These are phyloP conservation scores for Alternaria conjuncta DNA, from an alignment of 2,329 filamentous ascomycete species.

Conservation along the genomic window DNA sequence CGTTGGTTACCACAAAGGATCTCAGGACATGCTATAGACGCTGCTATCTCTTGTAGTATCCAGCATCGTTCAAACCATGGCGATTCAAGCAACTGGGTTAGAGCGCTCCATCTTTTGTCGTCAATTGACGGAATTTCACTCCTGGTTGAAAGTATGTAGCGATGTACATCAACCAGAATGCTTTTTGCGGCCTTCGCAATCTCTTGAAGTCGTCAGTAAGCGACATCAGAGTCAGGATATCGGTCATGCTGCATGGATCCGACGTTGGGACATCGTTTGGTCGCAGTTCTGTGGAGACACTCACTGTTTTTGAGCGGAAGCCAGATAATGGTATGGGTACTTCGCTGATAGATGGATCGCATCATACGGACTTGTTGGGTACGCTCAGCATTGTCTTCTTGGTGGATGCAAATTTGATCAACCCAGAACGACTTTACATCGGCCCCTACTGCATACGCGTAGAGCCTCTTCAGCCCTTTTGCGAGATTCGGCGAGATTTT, in stretches of 20 bases:
- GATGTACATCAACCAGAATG: background rate
- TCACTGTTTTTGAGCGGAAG: background rate
- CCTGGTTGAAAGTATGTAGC: too few species aligned
- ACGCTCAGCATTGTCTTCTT: background rate
- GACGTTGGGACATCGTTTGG: too few species aligned
- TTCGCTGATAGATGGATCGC: background rate
- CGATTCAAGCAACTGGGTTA: background rate
- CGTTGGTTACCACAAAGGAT: background rate
- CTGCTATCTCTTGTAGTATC: background rate
- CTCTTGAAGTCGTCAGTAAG: background rate
- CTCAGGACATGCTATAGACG: fast-evolving
- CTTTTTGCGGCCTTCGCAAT: background rate
- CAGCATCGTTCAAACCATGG: background rate
- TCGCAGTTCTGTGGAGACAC: background rate
- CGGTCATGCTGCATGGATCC: too few species aligned
- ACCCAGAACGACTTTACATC: background rate
- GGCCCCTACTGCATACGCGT: background rate
- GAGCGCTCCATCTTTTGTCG: background rate
- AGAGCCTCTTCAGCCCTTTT: background rate
- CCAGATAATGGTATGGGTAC: background rate
- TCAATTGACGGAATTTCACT: background rate
- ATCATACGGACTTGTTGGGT: background rate
- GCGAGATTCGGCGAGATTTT: background rate
- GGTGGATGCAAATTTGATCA: background rate
- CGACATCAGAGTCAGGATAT: too few species aligned